Conservation (phyloP, 371 early-diverging fungal species). For the Actinomortierella wolfii region DNA sequence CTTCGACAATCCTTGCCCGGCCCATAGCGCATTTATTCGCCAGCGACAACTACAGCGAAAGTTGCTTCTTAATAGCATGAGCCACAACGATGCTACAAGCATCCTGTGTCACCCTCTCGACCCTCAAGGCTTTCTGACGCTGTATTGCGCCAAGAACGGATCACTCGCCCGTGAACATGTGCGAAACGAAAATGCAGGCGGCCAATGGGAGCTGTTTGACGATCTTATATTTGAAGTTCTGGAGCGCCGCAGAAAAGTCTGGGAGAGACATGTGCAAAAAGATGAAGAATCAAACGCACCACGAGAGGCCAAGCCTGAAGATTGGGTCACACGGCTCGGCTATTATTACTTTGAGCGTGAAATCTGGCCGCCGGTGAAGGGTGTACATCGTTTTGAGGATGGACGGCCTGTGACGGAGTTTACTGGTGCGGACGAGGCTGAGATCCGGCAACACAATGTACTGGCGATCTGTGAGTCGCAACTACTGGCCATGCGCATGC, state of each 20-base stretch:
- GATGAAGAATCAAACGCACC: background rate
- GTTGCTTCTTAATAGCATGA: constrained; percentile 11
- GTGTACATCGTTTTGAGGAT: constrained; percentile 68
- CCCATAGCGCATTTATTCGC: background rate
- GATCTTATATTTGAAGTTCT: constrained; percentile 28
- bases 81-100: constrained; percentile 59
- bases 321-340: constrained; percentile 47
- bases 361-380: constrained; percentile 76
- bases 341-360: constrained; percentile 79
- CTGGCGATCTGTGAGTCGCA: constrained; percentile 79
- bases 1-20: background rate
- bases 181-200: constrained; percentile 58
- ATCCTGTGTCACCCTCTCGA: constrained; percentile 77
- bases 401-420: constrained; percentile 57
- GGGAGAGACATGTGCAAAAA: too few species aligned
- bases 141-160: constrained; percentile 87
- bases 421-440: constrained; percentile 14
- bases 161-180: constrained; percentile 76
- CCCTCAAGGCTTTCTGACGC: constrained; percentile 64
- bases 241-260: constrained; percentile 17
- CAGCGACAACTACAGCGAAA: background rate
- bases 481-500: constrained; percentile 71
- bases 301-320: background rate
- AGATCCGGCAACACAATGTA: constrained; percentile 49
- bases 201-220: constrained; percentile 68